These are phyloP conservation scores for Raphanus raphanistrum DNA, from an alignment of 345 rosid genomes.

Conservation along the genomic window DNA sequence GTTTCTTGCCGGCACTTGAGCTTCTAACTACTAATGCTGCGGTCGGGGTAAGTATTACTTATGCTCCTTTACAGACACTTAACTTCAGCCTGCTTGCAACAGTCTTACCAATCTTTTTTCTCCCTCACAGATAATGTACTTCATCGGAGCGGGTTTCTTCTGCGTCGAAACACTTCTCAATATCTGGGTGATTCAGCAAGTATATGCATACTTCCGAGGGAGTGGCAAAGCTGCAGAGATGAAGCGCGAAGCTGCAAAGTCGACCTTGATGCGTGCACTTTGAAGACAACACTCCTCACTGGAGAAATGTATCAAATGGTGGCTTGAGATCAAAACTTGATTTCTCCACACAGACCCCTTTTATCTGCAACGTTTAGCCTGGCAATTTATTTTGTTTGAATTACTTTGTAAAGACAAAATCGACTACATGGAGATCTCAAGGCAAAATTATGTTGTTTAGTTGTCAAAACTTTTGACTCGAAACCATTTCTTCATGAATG, in stretches of 20 bases:
- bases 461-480: not conserved
- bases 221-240: conserved; percentile 4
- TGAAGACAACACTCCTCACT: conserved; percentile 37
- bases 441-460: conserved; percentile 24
- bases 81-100: conserved; percentile 1
- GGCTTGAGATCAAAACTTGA: conserved; percentile 34
- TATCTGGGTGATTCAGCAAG: conserved; percentile 99
- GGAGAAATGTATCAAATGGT: conserved; percentile 23
- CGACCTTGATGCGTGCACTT: conserved; percentile 34
- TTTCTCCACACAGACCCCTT: conserved; percentile 5
- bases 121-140: conserved; percentile 68
- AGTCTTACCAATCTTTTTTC: not conserved
- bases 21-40: conserved; percentile 48
- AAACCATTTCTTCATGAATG: conserved; percentile 22
- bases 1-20: conserved; percentile 88
- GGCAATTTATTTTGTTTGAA: conserved; percentile 1
- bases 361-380: conserved; percentile 6
- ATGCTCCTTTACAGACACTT: not conserved
- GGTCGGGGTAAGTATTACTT: conserved; percentile 66
- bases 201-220: conserved; percentile 63
- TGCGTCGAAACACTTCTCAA: conserved; percentile 74
- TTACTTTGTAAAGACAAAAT: conserved; percentile 26
- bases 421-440: conserved; percentile 20
- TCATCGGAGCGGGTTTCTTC: conserved; percentile 80
- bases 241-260: not conserved